Evolutionary conservation across 768 basidiomycete species (phyloP), one percentile per base, ranked within the genome.

Genomic region (Cystobasidium tubakii): DNA sequence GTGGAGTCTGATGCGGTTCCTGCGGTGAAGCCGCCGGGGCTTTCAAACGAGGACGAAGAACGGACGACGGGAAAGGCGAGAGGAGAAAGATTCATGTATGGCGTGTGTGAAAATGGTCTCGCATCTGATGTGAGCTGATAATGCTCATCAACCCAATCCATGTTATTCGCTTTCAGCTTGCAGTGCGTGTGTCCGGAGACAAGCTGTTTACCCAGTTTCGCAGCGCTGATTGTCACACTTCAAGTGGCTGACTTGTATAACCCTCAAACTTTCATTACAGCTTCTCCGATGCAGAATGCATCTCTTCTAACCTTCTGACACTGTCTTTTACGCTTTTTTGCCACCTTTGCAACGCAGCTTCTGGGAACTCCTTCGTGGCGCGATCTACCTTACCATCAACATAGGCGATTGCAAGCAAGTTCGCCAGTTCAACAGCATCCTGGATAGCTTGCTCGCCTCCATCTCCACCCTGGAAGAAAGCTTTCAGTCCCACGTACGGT

Each of bases 381-480:
- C 21, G 3, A 3, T 60, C 57, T 25, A 23, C 27, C 23, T 23
- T 29, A 29, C 13, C 27, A 29, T 60, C 23, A 25, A 3, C 3
- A 21, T 50, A 50, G 15, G 46, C 46, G 4, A 19, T 19, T 44
- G 4, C 66, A n/a, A 67, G 27, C 42, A 7, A 17, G 27, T 44
- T 21, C 1, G 54, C 69, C 6, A 71, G 54, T 27, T 71, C 54
- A 15, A 71, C 15, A 23, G 50, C 69, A 25, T 71, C 69, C 23
- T 27, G 29, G 6, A 71, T 71, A 7, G 69, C 69, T 36, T 71
- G 69, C 33, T 71, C 55, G 2, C 69, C 69, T 71, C 69, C 69
- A 25, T 42, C 69, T 57, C 69, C 69, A 6, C 36, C 63, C 63
- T 65, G 62, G n/a, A n/a, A 21, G 63, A 65, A 36, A n/a, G 39